Percentiles rank a stretch among this genome's conserved stretches.
phyloP scores from a whole-genome alignment of 352 stramenopile genomes.

The Phytophthora gonapodyides region DNA sequence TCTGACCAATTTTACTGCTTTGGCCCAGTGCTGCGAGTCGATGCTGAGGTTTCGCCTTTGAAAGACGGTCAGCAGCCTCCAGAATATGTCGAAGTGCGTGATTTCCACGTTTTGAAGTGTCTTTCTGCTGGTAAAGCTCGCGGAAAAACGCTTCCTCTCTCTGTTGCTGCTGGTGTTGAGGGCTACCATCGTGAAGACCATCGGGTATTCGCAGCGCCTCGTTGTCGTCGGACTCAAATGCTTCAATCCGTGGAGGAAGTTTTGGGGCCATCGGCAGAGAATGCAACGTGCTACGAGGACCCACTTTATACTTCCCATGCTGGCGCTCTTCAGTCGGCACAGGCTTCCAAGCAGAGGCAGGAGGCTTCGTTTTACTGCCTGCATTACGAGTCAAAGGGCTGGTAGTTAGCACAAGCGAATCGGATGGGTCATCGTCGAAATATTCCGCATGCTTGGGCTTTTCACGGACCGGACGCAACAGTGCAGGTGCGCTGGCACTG shows the following conservation, averaged over 20 bases:
- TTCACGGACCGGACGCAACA: conserved; percentile 65
- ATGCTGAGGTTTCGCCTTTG: conserved; percentile 53
- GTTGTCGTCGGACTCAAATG: conserved; percentile 47
- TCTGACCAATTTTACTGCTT: conserved; percentile 39
- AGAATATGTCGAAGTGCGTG: conserved; percentile 80
- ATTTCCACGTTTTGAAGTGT: conserved; percentile 34
- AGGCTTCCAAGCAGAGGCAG: conserved; percentile 63
- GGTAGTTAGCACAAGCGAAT: conserved; percentile 33
- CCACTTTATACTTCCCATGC: conserved; percentile 24
- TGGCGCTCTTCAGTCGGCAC: conserved; percentile 35
- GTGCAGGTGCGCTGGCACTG: conserved; percentile 56
- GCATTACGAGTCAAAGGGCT: conserved; percentile 7
- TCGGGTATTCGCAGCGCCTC: conserved; percentile 34
- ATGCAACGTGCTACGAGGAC: conserved; percentile 32
- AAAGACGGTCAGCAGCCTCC: conserved; percentile 54
- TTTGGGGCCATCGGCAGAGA: conserved; percentile 51
- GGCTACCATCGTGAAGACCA: conserved; percentile 19
- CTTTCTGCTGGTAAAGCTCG: conserved; percentile 67
- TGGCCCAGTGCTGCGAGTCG: conserved; percentile 42
- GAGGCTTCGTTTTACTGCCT: conserved; percentile 41
- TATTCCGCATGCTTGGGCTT: conserved; percentile 48
- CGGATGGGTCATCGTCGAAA: conserved; percentile 41
- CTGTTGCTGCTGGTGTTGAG: conserved; percentile 34
- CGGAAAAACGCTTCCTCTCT: conserved; percentile 75
- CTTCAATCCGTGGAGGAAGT: conserved; percentile 65